phyloP scores from a whole-genome alignment of 345 rosid genomes.

The Lumnitzera littorea region DNA sequence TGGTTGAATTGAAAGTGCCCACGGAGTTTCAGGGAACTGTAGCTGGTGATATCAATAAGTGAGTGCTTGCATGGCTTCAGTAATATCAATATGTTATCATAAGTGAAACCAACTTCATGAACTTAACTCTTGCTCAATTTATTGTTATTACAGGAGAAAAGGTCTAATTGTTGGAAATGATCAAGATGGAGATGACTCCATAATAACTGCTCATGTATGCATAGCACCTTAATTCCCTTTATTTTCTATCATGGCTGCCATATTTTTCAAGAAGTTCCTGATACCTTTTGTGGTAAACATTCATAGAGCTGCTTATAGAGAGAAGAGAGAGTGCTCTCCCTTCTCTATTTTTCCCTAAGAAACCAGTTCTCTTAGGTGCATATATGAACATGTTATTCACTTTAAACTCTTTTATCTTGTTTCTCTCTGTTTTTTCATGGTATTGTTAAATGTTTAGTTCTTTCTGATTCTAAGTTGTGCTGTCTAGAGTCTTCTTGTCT shows the following conservation, averaged over 20 bases:
- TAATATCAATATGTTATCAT: background rate
- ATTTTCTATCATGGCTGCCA: background rate
- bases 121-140: background rate
- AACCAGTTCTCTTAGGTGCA: too few species aligned
- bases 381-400: too few species aligned
- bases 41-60: constrained; percentile 98
- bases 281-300: too few species aligned
- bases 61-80: constrained; percentile 10
- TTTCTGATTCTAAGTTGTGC: too few species aligned
- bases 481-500: too few species aligned
- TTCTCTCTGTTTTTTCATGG: too few species aligned
- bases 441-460: too few species aligned
- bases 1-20: constrained; percentile 92
- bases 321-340: too few species aligned
- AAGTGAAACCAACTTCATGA: background rate
- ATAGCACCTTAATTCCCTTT: background rate
- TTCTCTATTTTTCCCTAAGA: too few species aligned
- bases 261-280: too few species aligned
- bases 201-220: constrained; percentile 72
- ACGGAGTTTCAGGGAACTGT: constrained; percentile 96
- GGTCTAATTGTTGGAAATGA: constrained; percentile 95
- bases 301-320: too few species aligned
- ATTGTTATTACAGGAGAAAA: constrained; percentile 62
- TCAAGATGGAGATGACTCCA: constrained; percentile 91
- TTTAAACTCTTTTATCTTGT: too few species aligned